Conservation (phyloP, 345 rosid genomes). For the Nasturtium officinale region DNA sequence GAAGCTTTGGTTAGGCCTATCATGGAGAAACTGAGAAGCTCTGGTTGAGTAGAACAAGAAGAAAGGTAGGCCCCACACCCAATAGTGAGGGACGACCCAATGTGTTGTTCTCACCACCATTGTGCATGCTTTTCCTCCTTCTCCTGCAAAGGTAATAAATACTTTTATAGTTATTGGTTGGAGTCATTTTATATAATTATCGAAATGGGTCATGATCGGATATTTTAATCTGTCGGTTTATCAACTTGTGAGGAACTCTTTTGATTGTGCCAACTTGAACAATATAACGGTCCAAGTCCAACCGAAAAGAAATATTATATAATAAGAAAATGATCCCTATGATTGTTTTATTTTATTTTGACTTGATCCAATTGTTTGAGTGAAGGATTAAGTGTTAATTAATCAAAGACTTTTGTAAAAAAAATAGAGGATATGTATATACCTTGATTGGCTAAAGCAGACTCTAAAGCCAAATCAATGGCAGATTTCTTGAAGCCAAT, state of each 20-base stretch:
- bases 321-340: background rate
- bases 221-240: background rate
- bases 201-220: background rate
- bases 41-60: conserved; percentile 85
- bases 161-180: conserved; percentile 9
- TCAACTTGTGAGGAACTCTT: conserved; percentile 15
- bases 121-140: conserved; percentile 67
- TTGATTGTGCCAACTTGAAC: conserved; percentile 2
- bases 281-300: conserved; percentile 25
- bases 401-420: conserved; percentile 10
- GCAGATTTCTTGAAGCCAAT: conserved; percentile 89
- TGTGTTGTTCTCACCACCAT: conserved; percentile 76
- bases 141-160: conserved; percentile 42
- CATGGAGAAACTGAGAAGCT: conserved; percentile 78
- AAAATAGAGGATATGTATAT: background rate
- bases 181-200: conserved; percentile 7
- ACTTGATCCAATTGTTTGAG: conserved; percentile 15
- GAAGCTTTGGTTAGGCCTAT: conserved; percentile 67
- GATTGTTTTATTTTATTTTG: conserved; percentile 4
- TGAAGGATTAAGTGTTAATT: conserved; percentile 15
- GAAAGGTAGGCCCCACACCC: conserved; percentile 91
- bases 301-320: background rate
- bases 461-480: conserved; percentile 88
- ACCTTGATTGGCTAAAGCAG: conserved; percentile 91
- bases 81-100: conserved; percentile 86